Conservation (phyloP, 2,329 filamentous ascomycete species). For the Xylariaceae sp. region DNA sequence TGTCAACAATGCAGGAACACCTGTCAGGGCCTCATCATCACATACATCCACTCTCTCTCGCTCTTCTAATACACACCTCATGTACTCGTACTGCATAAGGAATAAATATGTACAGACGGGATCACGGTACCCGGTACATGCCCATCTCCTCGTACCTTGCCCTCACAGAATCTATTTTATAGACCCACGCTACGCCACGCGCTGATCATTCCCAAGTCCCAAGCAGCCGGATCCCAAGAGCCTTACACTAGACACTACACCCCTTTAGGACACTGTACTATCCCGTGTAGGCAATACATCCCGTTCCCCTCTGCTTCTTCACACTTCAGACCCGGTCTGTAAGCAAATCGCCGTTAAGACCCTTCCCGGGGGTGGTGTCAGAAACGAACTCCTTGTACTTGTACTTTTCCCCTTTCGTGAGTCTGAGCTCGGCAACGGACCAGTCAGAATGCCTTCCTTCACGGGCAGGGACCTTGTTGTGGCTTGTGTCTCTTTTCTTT, state of each 20-base stretch:
- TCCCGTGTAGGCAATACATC: not conserved
- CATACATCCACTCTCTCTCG: not conserved
- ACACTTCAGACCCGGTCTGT: not conserved
- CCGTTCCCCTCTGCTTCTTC: not conserved
- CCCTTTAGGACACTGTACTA: not conserved
- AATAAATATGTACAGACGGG: not conserved
- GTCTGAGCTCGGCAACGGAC: conserved; percentile 13
- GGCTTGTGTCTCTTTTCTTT: not conserved
- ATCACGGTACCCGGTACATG: too few species aligned
- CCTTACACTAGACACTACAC: not conserved
- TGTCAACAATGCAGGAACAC: conserved; percentile 12
- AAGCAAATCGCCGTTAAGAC: not conserved
- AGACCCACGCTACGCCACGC: conserved; percentile 8
- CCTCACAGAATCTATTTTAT: too few species aligned
- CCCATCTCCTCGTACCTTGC: too few species aligned
- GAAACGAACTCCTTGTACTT: too few species aligned
- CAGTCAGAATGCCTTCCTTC: conserved; percentile 13
- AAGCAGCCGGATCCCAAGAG: conserved; percentile 12
- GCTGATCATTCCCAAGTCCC: conserved; percentile 20
- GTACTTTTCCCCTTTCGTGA: not conserved
- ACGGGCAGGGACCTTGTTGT: conserved; percentile 4
- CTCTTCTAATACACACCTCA: too few species aligned
- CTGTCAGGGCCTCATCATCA: not conserved
- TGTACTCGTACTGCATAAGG: not conserved
- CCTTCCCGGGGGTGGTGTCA: too few species aligned